Conservation (phyloP, 768 basidiomycete species). For the Lentinula detonsa region DNA sequence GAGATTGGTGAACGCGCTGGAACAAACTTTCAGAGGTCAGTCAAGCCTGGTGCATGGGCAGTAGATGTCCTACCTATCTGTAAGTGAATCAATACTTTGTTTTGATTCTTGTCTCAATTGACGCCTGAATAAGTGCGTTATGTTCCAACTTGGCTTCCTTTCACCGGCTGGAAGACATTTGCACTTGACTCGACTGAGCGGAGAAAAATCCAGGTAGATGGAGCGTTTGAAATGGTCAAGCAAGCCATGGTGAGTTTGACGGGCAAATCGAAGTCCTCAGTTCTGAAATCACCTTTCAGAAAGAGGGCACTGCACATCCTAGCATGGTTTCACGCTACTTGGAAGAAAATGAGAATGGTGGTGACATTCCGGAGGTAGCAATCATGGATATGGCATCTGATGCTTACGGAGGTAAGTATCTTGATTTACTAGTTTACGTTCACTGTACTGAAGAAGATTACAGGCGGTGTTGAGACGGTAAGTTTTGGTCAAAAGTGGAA, state of each 20-base stretch:
- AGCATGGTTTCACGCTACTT: background rate
- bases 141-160: background rate
- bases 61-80: background rate
- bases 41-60: background rate
- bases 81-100: background rate
- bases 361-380: background rate
- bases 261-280: background rate
- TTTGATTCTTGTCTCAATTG: background rate
- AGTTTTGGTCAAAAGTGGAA: background rate
- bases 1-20: background rate
- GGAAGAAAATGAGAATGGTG: background rate
- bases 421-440: background rate
- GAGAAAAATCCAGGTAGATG: background rate
- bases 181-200: background rate
- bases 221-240: background rate
- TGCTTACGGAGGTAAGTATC: background rate
- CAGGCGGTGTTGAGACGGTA: background rate
- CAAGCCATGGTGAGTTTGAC: background rate
- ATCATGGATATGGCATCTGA: constrained; percentile 1
- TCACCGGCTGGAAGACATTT: background rate
- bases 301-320: background rate
- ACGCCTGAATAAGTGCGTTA: background rate
- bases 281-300: background rate
- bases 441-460: background rate
- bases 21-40: background rate